Evolutionary conservation across 345 rosid genomes (phyloP).

Genomic region (Punica granatum): DNA sequence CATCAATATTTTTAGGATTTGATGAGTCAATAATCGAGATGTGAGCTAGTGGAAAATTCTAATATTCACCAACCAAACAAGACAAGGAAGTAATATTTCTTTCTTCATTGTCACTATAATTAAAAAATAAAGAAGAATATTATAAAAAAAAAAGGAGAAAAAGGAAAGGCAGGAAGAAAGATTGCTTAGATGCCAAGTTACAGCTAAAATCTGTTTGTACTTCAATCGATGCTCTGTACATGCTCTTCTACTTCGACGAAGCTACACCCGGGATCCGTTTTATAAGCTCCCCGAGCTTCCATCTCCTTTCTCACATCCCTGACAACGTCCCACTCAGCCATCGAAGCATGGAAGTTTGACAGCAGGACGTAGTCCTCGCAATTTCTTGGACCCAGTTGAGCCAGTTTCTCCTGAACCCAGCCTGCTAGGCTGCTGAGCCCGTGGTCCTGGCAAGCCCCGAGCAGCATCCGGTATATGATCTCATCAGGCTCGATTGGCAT

Average conservation of each 20-base stretch:
- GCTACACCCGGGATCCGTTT: slow-evolving; percentile 33
- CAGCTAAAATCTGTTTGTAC: neutral
- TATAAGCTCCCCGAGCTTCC: slow-evolving; percentile 17
- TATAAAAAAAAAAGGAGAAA: neutral
- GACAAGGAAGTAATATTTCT: neutral
- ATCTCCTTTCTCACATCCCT: slow-evolving; percentile 20
- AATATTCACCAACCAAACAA: neutral
- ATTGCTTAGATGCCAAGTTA: neutral
- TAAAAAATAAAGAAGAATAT: neutral
- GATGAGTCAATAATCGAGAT: neutral
- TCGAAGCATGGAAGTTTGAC: slow-evolving; percentile 18
- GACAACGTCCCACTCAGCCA: slow-evolving; percentile 17
- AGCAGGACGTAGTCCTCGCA: slow-evolving; percentile 30
- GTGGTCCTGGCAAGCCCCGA: slow-evolving; percentile 24
- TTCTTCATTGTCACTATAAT: neutral
- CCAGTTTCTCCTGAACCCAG: slow-evolving; percentile 12
- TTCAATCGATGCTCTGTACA: neutral
- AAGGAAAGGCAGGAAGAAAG: neutral
- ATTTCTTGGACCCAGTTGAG: slow-evolving; percentile 18
- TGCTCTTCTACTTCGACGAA: slow-evolving; percentile 17
- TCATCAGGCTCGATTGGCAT: slow-evolving; percentile 33
- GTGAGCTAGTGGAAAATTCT: neutral
- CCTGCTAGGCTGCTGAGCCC: slow-evolving; percentile 19
- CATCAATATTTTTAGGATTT: neutral
- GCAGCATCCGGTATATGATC: slow-evolving; percentile 30